phyloP scores from a whole-genome alignment of 2,329 filamentous ascomycete species.

The Fusarium sp. region DNA sequence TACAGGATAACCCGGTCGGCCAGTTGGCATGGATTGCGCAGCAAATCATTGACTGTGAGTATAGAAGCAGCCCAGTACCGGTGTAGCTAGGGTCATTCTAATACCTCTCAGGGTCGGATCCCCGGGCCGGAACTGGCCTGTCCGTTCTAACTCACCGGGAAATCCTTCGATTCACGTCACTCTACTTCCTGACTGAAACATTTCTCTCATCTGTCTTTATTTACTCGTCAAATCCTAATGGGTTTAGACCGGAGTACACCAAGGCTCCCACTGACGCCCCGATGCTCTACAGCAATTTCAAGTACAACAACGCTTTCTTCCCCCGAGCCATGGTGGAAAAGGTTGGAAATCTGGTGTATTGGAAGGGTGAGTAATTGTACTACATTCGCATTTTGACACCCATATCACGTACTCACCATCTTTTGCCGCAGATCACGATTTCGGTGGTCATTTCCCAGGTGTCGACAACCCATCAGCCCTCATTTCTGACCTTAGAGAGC shows the following conservation, averaged over 20 bases:
- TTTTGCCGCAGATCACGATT: slow-evolving; percentile 9
- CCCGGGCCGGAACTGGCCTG: slow-evolving; percentile 22
- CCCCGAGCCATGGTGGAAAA: slow-evolving; percentile 15
- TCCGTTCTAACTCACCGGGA: slow-evolving; percentile 35
- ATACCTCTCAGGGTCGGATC: slow-evolving; percentile 18
- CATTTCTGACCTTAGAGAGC: slow-evolving; percentile 2
- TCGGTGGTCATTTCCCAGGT: slow-evolving; percentile 19
- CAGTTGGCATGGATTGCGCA: slow-evolving; percentile 58
- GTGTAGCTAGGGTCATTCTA: background rate
- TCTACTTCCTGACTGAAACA: slow-evolving; percentile 43
- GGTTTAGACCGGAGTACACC: slow-evolving; percentile 16
- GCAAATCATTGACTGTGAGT: slow-evolving; percentile 46
- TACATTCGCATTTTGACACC: background rate
- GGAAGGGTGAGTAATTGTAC: background rate
- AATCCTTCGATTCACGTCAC: slow-evolving; percentile 33
- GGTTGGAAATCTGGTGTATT: slow-evolving; percentile 34
- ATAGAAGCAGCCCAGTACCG: background rate
- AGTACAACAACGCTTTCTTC: slow-evolving; percentile 35
- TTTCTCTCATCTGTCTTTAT: slow-evolving; percentile 36
- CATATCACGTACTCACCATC: background rate
- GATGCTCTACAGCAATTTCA: slow-evolving; percentile 31
- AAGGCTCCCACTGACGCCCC: slow-evolving; percentile 30
- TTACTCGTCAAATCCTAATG: slow-evolving; percentile 26
- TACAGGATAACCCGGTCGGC: slow-evolving; percentile 54
- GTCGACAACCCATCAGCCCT: slow-evolving; percentile 22